A percentile compares a stretch with the other conserved stretches of the same genome.
These are phyloP conservation scores for Aureobasidium sp. DNA, from an alignment of 2,329 filamentous ascomycete species.

Conservation along the genomic window DNA sequence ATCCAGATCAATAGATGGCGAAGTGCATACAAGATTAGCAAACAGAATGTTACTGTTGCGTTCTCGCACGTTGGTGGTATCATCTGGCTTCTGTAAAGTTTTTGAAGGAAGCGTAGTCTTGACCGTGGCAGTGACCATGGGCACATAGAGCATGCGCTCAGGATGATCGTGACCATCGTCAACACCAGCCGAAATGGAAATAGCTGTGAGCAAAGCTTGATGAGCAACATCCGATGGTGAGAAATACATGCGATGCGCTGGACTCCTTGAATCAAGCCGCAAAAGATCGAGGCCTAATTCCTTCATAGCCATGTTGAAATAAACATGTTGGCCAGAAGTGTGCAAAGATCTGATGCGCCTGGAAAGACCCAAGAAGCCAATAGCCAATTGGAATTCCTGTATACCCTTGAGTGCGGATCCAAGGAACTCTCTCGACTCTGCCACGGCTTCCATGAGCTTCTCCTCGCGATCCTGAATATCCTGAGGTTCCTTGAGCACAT, in stretches of 20 bases:
- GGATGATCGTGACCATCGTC: constrained; percentile 82
- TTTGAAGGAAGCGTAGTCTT: constrained; percentile 93
- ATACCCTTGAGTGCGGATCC: constrained; percentile 85
- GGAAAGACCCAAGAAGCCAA: constrained; percentile 82
- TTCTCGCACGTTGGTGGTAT: constrained; percentile 57
- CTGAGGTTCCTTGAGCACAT: constrained; percentile 37
- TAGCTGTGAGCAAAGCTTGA: constrained; percentile 82
- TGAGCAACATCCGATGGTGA: constrained; percentile 86
- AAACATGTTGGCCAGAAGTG: constrained; percentile 59
- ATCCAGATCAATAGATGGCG: constrained; percentile 86
- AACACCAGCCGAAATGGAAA: constrained; percentile 85
- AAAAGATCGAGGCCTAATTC: constrained; percentile 91
- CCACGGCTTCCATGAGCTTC: constrained; percentile 70
- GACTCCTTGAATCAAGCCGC: constrained; percentile 81
- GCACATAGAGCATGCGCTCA: constrained; percentile 83
- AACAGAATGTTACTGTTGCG: constrained; percentile 94
- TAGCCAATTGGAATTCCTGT: constrained; percentile 91
- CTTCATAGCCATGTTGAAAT: constrained; percentile 87
- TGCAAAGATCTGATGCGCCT: constrained; percentile 65
- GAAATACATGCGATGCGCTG: constrained; percentile 98
- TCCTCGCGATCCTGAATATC: constrained; percentile 66
- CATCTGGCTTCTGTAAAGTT: constrained; percentile 69
- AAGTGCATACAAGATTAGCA: constrained; percentile 92
- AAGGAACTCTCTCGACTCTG: constrained; percentile 86
- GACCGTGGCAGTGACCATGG: constrained; percentile 93